Evolutionary conservation across 2,329 filamentous ascomycete species (phyloP), one percentile per base, ranked within the genome.

Genomic region (Claviceps purpurea): DNA sequence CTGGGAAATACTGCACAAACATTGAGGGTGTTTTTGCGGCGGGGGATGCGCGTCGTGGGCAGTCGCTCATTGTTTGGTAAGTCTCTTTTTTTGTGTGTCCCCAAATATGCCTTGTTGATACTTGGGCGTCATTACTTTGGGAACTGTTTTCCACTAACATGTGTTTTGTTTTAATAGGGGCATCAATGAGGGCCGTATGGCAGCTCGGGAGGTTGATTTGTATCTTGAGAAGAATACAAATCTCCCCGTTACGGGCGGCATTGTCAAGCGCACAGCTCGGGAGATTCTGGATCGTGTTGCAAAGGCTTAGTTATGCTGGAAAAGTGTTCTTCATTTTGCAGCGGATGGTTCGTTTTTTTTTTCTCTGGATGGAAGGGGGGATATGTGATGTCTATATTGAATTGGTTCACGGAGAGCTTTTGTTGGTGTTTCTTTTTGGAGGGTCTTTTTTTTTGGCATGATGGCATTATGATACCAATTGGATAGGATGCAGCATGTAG

Each of bases 111-210:
- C 4, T 11, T 5, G 1, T 18, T 24, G 30, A 34, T 18, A 3
- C 30, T 18, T 8, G n/a, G 5, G 5, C 16, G 18, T 44, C 20
- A 5, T 14, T 13, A 6, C 8, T 3, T 3, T 1, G 8, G 5
- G 3, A 5, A 37, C 14, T 2, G 3, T 4, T 22, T 5, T 5
- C n/a, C n/a, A n/a, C 16, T 50, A 49, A 18, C 46, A 47, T 49
- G 30, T 18, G 14, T 44, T 7, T 7, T 11, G 49, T 37, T 50
- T 26, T 22, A 22, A 16, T 57, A 86, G 83, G 85, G 91, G 90
- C 66, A 97, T 97, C 75, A 97, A 97, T 66, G 91, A 97, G 73
- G 91, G 91, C 62, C 87, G 91, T 61, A 87, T 93, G 73, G 85
- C 86, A 61, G 91, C 91, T 62, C 86, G 91, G 56, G 90, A 97